Evolutionary conservation across 176 grass and related monocot species (phyloP).

Genomic region (Alloteropsis semialata): DNA sequence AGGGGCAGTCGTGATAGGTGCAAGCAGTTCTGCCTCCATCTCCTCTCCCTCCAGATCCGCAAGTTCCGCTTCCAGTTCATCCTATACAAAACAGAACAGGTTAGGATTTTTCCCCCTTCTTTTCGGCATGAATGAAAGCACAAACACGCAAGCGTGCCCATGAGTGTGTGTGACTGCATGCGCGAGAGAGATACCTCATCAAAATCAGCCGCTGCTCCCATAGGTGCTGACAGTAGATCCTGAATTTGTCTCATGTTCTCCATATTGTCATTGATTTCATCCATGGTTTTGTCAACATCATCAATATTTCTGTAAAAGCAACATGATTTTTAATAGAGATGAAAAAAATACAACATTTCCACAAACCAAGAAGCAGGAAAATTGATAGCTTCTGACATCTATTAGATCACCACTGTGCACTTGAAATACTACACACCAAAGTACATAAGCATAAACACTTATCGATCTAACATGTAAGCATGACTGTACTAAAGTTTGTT

Average conservation of each 20-base stretch:
- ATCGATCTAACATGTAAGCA: neutral
- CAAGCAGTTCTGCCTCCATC: constrained; percentile 71
- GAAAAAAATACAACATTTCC: constrained; percentile 13
- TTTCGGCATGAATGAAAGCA: neutral
- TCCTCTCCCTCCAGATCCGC: constrained; percentile 82
- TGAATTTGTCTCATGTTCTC: constrained; percentile 99
- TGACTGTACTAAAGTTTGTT: neutral
- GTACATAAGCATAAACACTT: neutral
- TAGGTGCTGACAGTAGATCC: constrained; percentile 71
- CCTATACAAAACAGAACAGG: constrained; percentile 44
- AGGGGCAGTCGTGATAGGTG: constrained; percentile 61
- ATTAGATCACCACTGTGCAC: neutral
- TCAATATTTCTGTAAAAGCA: constrained; percentile 79
- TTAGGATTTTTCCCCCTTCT: neutral
- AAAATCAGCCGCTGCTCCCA: constrained; percentile 85
- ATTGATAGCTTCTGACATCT: neutral
- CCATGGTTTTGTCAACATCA: constrained; percentile 96
- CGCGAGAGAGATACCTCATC: constrained; percentile 58
- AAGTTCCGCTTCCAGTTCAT: constrained; percentile 95
- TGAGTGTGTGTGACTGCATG: neutral
- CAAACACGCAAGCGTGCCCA: neutral
- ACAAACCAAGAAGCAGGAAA: constrained; percentile 5
- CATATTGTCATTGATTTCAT: constrained; percentile 96
- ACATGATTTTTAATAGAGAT: neutral
- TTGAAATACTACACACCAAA: neutral